phyloP scores from a whole-genome alignment of 306 rosid species.

The Vicia faba region DNA sequence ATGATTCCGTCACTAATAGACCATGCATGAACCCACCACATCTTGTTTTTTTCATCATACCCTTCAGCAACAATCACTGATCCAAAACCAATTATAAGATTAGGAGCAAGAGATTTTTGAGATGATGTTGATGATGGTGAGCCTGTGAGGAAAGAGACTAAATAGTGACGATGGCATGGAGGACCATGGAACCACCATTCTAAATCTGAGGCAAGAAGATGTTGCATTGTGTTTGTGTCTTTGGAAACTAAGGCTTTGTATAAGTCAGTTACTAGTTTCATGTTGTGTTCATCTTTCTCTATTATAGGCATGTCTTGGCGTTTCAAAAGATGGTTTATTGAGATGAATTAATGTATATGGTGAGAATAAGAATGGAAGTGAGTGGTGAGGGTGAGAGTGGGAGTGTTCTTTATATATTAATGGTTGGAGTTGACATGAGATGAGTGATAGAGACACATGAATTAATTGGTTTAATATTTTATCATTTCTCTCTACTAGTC shows the following conservation, averaged over 20 bases:
- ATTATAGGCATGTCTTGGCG: slow-evolving; percentile 30
- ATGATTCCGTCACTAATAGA: slow-evolving; percentile 52
- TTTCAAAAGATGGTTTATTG: too few relatives aligned
- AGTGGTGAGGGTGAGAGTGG: too few relatives aligned
- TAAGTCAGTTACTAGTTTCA: slow-evolving; percentile 42
- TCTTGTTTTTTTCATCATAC: slow-evolving; percentile 41
- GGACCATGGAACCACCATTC: slow-evolving; percentile 97
- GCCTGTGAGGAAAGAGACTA: slow-evolving; percentile 61
- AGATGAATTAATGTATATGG: too few relatives aligned
- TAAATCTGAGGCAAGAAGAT: slow-evolving; percentile 55
- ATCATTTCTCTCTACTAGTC: too few relatives aligned
- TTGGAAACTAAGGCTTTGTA: slow-evolving; percentile 57
- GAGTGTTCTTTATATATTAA: too few relatives aligned
- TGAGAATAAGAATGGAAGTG: too few relatives aligned
- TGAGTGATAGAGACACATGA: too few relatives aligned
- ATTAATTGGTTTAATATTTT: too few relatives aligned
- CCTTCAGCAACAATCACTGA: slow-evolving; percentile 70
- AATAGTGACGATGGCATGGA: slow-evolving; percentile 56
- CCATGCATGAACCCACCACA: slow-evolving; percentile 91
- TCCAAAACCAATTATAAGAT: slow-evolving; percentile 54
- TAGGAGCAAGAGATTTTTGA: slow-evolving; percentile 42
- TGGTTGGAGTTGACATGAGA: too few relatives aligned
- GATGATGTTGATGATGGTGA: slow-evolving; percentile 27
- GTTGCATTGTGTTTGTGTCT: slow-evolving; percentile 46
- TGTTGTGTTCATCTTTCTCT: slow-evolving; percentile 40